These are phyloP conservation scores for Alternaria brassicicola DNA, from an alignment of 2,329 filamentous ascomycete species.

Conservation along the genomic window DNA sequence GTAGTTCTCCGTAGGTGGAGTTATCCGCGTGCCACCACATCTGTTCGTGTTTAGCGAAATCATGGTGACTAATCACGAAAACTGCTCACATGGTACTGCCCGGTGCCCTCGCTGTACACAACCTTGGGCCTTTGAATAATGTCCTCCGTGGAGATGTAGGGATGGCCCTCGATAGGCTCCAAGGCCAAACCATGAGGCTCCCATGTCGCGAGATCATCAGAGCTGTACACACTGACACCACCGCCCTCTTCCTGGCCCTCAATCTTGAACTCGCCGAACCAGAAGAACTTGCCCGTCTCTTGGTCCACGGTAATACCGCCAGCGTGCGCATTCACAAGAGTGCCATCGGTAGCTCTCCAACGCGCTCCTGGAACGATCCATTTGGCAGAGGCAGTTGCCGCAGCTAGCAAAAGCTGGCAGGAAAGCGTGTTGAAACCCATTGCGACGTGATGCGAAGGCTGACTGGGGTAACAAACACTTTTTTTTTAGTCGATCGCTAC, in stretches of 20 bases:
- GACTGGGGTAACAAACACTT: not conserved
- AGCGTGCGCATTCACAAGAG: conserved; percentile 67
- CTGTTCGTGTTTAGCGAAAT: conserved; percentile 26
- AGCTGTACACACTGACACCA: conserved; percentile 64
- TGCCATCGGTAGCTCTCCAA: conserved; percentile 66
- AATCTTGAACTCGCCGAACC: conserved; percentile 68
- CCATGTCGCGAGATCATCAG: conserved; percentile 66
- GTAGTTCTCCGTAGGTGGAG: conserved; percentile 60
- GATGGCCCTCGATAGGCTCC: conserved; percentile 59
- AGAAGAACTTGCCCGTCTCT: conserved; percentile 62
- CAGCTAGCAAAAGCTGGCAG: conserved; percentile 30
- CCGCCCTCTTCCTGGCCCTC: conserved; percentile 65
- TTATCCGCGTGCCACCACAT: conserved; percentile 69
- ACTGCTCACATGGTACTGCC: conserved; percentile 61
- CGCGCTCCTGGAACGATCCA: conserved; percentile 67
- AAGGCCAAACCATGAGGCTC: conserved; percentile 63
- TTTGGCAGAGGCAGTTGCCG: conserved; percentile 48
- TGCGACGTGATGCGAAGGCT: not conserved
- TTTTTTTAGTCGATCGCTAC: conserved; percentile 6
- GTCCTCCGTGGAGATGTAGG: conserved; percentile 60
- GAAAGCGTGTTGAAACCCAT: conserved; percentile 30
- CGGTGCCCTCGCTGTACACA: conserved; percentile 60
- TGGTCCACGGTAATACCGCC: conserved; percentile 62
- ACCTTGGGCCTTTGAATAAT: conserved; percentile 70
- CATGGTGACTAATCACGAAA: too few relatives aligned